Base-by-base conservation (phyloP, 345 rosid genomes). In the Hibiscus syriacus region DNA sequence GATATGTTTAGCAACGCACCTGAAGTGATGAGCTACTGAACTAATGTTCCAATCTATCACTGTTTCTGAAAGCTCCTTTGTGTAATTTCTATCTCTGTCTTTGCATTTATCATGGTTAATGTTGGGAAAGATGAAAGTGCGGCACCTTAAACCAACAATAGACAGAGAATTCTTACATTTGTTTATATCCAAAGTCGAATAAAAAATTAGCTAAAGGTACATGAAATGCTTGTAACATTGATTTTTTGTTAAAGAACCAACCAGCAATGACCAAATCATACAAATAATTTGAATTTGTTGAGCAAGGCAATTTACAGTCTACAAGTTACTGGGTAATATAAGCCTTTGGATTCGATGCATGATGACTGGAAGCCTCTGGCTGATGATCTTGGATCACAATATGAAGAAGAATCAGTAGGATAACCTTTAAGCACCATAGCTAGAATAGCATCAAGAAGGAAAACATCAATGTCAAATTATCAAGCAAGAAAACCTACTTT, bases 321-420 rank as follows among this genome's bases (percentile, higher is more conserved):
- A 79, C 32, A 57, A 67, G 26, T 78, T 77, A 75, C 75, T 70
- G 59, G 82, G 81, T 70, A 90, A 61, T 78, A 73, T 80, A 67
- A 87, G 87, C 82, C 84, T 91, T 77, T 87, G 92, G 59, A 85
- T 85, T 74, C 67, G 82, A 45, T 78, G 82, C 84, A 79, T 81
- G 77, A 89, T 60, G 66, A 87, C 83, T 11, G 92, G 96, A 71
- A 94, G 96, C 82, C 86, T 91, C 79, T 89, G 86, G 76, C 90
- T 83, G 74, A 89, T 85, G 70, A 73, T 70, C 92, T 86, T 43
- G 97, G 99, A 81, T 91, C 97, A 70, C 82, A 73, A 61, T 85
- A 87, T 26, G 86, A 78, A 55, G 95, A 88, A 79, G 90, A 71
- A 79, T 91, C 96, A 70, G 79, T 72, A 59, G 95, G 89, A 77